Conservation (phyloP, 176 grass and related monocot genomes). For the Rhynchospora pubera region DNA sequence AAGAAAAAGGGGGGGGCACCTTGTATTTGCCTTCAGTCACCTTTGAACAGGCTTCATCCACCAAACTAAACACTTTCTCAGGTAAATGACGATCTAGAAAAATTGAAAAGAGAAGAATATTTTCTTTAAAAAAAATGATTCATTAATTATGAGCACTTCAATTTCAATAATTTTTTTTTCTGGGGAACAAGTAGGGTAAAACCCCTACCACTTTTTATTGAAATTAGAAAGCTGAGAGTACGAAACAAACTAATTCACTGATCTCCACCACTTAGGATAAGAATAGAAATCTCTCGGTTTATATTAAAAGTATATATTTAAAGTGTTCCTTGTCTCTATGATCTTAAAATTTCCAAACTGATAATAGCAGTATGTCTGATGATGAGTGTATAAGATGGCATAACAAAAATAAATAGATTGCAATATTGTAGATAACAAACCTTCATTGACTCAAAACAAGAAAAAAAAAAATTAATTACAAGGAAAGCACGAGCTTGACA, state of each 20-base stretch:
- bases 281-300: background rate
- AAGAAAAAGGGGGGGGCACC: constrained; percentile 35
- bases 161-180: background rate
- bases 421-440: background rate
- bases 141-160: background rate
- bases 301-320: background rate
- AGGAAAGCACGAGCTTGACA: too few species aligned
- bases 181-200: too few species aligned
- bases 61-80: constrained; percentile 54
- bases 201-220: too few species aligned
- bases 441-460: too few species aligned
- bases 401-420: background rate
- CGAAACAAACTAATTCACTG: too few species aligned
- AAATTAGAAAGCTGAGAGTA: too few species aligned
- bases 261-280: background rate
- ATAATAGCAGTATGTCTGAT: background rate
- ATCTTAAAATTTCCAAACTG: background rate
- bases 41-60: constrained; percentile 61
- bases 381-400: background rate
- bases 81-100: constrained; percentile 43
- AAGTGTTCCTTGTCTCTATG: background rate
- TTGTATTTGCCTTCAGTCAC: constrained; percentile 49
- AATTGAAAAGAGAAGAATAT: background rate
- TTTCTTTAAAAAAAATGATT: background rate
- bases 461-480: too few species aligned